phyloP scores from a whole-genome alignment of 2,329 filamentous ascomycete genomes.

The Pseudogymnoascus destructans region DNA sequence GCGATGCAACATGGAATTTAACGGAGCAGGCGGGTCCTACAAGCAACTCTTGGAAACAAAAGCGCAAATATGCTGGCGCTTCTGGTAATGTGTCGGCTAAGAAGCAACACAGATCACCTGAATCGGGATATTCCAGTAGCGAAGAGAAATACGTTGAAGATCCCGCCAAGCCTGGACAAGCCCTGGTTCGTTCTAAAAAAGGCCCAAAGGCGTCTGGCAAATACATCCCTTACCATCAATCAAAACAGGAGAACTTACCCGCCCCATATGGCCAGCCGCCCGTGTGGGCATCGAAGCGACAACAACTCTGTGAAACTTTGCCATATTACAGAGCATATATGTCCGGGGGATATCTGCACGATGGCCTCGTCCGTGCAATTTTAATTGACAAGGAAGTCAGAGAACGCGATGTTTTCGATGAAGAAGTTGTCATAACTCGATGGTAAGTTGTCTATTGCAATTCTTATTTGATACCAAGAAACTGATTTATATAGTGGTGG shows the following conservation, averaged over 20 bases:
- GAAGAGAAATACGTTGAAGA: neutral
- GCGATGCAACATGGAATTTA: neutral
- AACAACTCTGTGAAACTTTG: constrained; percentile 49
- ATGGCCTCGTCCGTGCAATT: constrained; percentile 40
- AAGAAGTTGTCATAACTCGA: constrained; percentile 49
- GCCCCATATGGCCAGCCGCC: constrained; percentile 26
- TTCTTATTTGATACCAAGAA: neutral
- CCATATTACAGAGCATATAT: constrained; percentile 50
- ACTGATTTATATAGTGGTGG: constrained; percentile 36
- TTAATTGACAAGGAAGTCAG: constrained; percentile 44
- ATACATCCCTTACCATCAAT: neutral
- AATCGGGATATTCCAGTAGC: neutral
- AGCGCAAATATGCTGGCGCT: neutral
- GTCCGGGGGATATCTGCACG: constrained; percentile 40
- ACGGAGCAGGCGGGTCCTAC: neutral
- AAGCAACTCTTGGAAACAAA: neutral
- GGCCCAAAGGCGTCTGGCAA: neutral
- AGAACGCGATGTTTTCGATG: constrained; percentile 42
- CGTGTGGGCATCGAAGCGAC: constrained; percentile 44
- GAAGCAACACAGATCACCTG: neutral
- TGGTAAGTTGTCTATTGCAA: constrained; percentile 33
- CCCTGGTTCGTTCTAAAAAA: neutral
- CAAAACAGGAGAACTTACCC: neutral
- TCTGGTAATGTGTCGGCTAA: neutral
- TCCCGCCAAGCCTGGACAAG: neutral